These are phyloP conservation scores for Quercus mongolica DNA, from an alignment of 306 rosid genomes.

Conservation along the genomic window DNA sequence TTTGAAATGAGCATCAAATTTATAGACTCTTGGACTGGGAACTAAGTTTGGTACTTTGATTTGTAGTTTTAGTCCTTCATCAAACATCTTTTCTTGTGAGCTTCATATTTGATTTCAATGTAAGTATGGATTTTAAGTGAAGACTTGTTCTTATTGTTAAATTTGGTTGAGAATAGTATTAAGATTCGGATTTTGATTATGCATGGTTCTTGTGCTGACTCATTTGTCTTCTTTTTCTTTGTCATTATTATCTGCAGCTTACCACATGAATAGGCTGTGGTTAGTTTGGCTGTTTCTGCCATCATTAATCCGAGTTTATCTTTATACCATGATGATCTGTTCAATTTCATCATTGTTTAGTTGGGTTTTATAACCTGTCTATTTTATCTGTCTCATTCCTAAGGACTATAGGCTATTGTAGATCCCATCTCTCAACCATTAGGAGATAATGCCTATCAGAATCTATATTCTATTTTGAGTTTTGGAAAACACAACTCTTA, in stretches of 20 bases:
- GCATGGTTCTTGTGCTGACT: not conserved
- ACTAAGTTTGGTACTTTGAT: not conserved
- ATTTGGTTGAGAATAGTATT: not conserved
- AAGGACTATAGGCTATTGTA: not conserved
- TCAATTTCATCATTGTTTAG: not conserved
- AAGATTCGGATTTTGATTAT: not conserved
- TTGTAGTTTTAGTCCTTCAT: not conserved
- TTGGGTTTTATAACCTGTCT: not conserved
- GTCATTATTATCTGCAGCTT: not conserved
- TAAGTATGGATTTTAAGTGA: not conserved
- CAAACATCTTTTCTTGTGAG: not conserved
- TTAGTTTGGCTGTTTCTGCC: not conserved
- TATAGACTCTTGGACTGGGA: not conserved
- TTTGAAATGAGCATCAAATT: not conserved
- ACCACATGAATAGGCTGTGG: not conserved
- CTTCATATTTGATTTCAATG: not conserved
- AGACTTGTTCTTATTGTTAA: not conserved
- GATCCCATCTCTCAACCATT: not conserved
- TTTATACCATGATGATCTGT: not conserved
- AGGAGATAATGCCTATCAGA: not conserved
- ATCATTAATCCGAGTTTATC: not conserved
- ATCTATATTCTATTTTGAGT: not conserved
- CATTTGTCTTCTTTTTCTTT: not conserved
- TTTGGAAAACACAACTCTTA: not conserved
- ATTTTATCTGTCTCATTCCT: not conserved